phyloP scores from a whole-genome alignment of 768 basidiomycete species.

The Amylocystis lapponica region DNA sequence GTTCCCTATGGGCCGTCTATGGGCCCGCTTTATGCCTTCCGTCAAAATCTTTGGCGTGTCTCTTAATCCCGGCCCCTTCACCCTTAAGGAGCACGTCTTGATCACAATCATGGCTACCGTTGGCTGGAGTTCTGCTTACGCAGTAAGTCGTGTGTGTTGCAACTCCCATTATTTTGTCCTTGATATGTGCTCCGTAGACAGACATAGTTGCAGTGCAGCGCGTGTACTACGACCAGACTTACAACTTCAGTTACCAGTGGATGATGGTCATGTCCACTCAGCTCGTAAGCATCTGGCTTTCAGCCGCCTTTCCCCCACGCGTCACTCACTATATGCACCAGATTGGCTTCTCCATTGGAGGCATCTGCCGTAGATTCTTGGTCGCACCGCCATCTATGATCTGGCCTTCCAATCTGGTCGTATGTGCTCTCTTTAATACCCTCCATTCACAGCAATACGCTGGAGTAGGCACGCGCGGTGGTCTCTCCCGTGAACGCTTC shows the following conservation, averaged over 20 bases:
- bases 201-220: slow-evolving; percentile 42
- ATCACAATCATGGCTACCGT: slow-evolving; percentile 39
- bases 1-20: slow-evolving; percentile 58
- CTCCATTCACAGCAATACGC: slow-evolving; percentile 31
- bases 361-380: slow-evolving; percentile 39
- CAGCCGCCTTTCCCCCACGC: too few relatives aligned
- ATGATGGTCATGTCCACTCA: slow-evolving; percentile 37
- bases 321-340: slow-evolving; percentile 5
- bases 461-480: slow-evolving; percentile 38
- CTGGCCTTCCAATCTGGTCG: slow-evolving; percentile 39
- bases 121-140: slow-evolving; percentile 28
- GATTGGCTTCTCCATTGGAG: slow-evolving; percentile 39
- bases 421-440: slow-evolving; percentile 41
- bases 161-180: too few relatives aligned
- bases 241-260: slow-evolving; percentile 35
- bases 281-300: slow-evolving; percentile 5
- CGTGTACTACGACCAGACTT: slow-evolving; percentile 37
- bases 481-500: slow-evolving; percentile 48
- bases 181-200: slow-evolving; percentile 25
- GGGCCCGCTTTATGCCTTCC: slow-evolving; percentile 50
- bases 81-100: slow-evolving; percentile 67
- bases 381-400: slow-evolving; percentile 40
- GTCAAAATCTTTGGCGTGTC: slow-evolving; percentile 45
- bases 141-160: slow-evolving; percentile 17
- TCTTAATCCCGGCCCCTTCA: slow-evolving; percentile 66